Percentiles rank a stretch among this genome's conserved stretches.
These are phyloP conservation scores for Eucalyptus sp. DNA, from an alignment of 345 rosid genomes.

Conservation along the genomic window DNA sequence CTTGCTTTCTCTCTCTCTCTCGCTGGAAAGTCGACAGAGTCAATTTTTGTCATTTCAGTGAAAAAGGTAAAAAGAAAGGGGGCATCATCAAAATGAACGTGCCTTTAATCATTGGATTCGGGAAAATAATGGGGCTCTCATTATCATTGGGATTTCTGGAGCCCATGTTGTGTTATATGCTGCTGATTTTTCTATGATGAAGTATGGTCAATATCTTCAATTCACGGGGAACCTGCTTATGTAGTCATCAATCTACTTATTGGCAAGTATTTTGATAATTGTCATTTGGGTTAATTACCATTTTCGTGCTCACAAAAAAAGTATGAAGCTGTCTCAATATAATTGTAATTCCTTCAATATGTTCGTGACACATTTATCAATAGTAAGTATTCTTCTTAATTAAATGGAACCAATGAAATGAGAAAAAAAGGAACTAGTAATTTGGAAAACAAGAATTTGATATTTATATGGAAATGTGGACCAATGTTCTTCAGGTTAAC, in stretches of 20 bases:
- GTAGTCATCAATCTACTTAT: background rate
- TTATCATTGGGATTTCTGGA: background rate
- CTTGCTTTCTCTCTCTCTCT: background rate
- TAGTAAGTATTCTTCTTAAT: background rate
- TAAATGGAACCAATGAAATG: background rate
- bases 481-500: background rate
- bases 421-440: background rate
- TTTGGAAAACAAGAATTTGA: background rate
- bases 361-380: accelerated
- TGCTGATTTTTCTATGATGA: background rate
- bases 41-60: background rate
- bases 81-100: background rate
- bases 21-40: background rate
- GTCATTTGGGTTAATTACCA: background rate
- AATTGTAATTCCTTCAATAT: background rate
- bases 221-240: background rate
- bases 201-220: background rate
- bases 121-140: background rate
- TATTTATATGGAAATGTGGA: background rate
- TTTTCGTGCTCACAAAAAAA: background rate
- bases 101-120: background rate
- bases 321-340: background rate
- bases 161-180: background rate
- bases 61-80: background rate
- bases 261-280: background rate